phyloP scores from a whole-genome alignment of 2,329 filamentous ascomycete genomes.

The Exophiala mesophila region DNA sequence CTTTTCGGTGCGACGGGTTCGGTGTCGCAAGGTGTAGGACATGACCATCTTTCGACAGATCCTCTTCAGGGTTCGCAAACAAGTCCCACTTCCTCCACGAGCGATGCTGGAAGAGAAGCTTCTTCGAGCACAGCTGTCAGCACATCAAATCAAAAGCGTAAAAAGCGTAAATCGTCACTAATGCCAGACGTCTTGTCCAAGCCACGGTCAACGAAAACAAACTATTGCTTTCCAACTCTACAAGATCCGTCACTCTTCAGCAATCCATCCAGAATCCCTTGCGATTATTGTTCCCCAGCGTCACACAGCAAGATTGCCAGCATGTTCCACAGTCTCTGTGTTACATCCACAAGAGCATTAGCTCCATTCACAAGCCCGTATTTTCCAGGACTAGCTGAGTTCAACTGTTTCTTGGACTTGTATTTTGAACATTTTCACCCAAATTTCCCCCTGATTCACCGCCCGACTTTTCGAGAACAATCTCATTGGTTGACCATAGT shows the following conservation, averaged over 20 bases:
- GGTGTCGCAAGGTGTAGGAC: no score
- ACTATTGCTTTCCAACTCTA: no score
- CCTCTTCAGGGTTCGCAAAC: no score
- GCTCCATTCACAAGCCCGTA: conserved; percentile 29
- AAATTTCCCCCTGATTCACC: conserved; percentile 39
- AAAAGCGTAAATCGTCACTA: conserved; percentile 17
- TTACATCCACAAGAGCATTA: conserved; percentile 30
- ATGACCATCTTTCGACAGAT: no score
- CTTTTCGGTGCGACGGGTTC: no score
- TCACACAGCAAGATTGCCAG: conserved; percentile 30
- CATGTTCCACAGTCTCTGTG: conserved; percentile 32
- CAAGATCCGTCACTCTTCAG: no score
- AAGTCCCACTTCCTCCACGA: conserved; percentile 20
- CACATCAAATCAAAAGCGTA: conserved; percentile 16
- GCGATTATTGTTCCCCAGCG: conserved; percentile 11
- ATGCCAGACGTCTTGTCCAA: conserved; percentile 12
- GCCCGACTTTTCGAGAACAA: conserved; percentile 34
- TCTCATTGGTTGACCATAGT: conserved; percentile 39
- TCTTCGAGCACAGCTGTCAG: no score
- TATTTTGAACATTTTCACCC: conserved; percentile 39
- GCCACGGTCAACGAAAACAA: conserved; percentile 11
- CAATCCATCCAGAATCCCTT: no score
- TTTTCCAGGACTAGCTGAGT: conserved; percentile 29
- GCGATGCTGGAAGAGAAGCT: no score
- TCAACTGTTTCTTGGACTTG: conserved; percentile 32